Evolutionary conservation across 1,284 basidiomycete genomes (phyloP), one percentile per base, ranked within the genome.

Genomic region (Malassezia psittaci): DNA sequence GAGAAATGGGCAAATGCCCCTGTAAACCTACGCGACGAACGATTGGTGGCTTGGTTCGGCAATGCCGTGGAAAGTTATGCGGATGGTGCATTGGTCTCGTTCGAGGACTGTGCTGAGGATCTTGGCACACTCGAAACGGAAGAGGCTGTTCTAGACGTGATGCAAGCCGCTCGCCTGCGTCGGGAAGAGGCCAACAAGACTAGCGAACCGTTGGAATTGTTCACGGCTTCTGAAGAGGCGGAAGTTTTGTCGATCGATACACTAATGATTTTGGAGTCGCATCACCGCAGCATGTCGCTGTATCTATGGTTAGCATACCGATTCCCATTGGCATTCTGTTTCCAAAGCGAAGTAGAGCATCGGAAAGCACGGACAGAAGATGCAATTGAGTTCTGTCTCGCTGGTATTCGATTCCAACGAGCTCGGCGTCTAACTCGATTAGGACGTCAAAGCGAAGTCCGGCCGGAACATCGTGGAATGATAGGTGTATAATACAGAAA

Each of bases 231-330:
- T 32, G 29, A n/a, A 52, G 51, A 43, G 11, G 59, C 48, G 52
- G 47, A 35, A 21, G 48, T 68, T 21, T 50, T 66, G 48, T 63
- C 66, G 53, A 57, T 67, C 40, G 65, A 74, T 0, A 70, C 76
- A 8, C 72, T 84, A 48, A 62, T 66, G 47, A 66, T 74, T n/a
- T 78, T 96, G 36, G 93, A 96, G 76, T 79, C 80, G 2, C 76
- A 90, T 52, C 91, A 96, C 76, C 85, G 86, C 65, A 77, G 83
- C n/a, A 72, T 91, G 24, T 83, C 86, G 15, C 66, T 87, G 16
- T 96, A 96, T 75, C 78, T 89, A 51, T 98, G 93, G 93, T 79
- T 94, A 55, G 80, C 80, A 19, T 85, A 83, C 75, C 83, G 91
- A n/a, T 80, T 84, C 47, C 81, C 83, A 0, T 78, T 90, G 44